Evolutionary conservation across 1,284 basidiomycete species (phyloP).

Genomic region (Cerrena zonata): DNA sequence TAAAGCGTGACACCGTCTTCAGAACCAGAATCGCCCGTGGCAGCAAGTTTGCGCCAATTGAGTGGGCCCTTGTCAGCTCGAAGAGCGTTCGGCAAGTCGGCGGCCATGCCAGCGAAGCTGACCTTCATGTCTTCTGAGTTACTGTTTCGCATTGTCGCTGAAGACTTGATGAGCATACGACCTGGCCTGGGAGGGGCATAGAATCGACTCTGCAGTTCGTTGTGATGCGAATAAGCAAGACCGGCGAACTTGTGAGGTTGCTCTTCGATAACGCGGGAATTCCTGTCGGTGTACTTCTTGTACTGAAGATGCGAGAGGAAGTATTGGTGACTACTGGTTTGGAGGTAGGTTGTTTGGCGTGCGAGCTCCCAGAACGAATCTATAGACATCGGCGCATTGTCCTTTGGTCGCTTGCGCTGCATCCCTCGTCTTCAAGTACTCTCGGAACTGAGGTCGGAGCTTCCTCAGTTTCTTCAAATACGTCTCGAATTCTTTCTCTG

Average conservation of each 20-base stretch:
- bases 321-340: constrained; percentile 20
- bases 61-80: not conserved
- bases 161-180: constrained; percentile 39
- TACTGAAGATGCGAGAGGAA: constrained; percentile 27
- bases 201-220: constrained; percentile 48
- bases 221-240: constrained; percentile 51
- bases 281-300: constrained; percentile 18
- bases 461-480: constrained; percentile 54
- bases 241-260: constrained; percentile 61
- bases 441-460: constrained; percentile 51
- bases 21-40: constrained; percentile 4
- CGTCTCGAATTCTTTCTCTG: constrained; percentile 44
- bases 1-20: constrained; percentile 13
- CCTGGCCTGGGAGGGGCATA: constrained; percentile 51
- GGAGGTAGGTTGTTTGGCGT: constrained; percentile 7
- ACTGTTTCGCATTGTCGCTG: not conserved
- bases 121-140: constrained; percentile 13
- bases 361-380: constrained; percentile 24
- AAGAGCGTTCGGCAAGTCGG: constrained; percentile 9
- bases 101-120: constrained; percentile 27
- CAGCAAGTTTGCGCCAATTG: constrained; percentile 14
- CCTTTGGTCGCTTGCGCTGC: constrained; percentile 12
- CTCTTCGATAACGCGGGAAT: constrained; percentile 47
- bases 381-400: constrained; percentile 20
- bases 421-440: constrained; percentile 29